Percentiles rank a stretch among this genome's conserved stretches.
These are phyloP conservation scores for Talaromyces albobiverticillius DNA, from an alignment of 2,329 filamentous ascomycete genomes.

Conservation along the genomic window DNA sequence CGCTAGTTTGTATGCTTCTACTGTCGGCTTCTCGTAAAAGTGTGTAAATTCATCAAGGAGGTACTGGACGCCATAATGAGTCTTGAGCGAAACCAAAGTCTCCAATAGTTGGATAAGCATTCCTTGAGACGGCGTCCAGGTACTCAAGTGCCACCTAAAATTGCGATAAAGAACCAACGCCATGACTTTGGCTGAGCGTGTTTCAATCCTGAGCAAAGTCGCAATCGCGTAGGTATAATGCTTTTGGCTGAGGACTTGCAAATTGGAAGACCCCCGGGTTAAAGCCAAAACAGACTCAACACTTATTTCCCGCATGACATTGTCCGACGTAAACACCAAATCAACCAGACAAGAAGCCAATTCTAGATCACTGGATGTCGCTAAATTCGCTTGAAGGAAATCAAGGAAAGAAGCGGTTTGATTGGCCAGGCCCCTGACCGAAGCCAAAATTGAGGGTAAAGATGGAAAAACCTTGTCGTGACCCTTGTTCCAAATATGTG, in stretches of 20 bases:
- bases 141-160: slow-evolving; percentile 32
- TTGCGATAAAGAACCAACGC: slow-evolving; percentile 41
- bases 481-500: slow-evolving; percentile 26
- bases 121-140: slow-evolving; percentile 19
- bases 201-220: slow-evolving; percentile 26
- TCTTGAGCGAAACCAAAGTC: slow-evolving; percentile 26
- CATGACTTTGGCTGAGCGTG: slow-evolving; percentile 26
- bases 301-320: slow-evolving; percentile 25
- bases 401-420: slow-evolving; percentile 23
- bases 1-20: slow-evolving; percentile 32
- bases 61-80: slow-evolving; percentile 35
- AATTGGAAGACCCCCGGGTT: slow-evolving; percentile 22
- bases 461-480: slow-evolving; percentile 9
- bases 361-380: slow-evolving; percentile 1
- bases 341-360: slow-evolving; percentile 11
- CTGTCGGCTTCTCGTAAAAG: slow-evolving; percentile 31
- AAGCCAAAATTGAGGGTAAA: slow-evolving; percentile 16
- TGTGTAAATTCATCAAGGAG: slow-evolving; percentile 40
- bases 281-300: slow-evolving; percentile 31
- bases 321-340: slow-evolving; percentile 24
- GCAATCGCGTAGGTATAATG: slow-evolving; percentile 31
- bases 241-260: slow-evolving; percentile 22
- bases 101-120: slow-evolving; percentile 27
- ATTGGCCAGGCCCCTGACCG: slow-evolving; percentile 19
- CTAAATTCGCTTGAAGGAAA: slow-evolving; percentile 6